Conservation (phyloP, 768 basidiomycete species). For the Boletellus sp. region DNA sequence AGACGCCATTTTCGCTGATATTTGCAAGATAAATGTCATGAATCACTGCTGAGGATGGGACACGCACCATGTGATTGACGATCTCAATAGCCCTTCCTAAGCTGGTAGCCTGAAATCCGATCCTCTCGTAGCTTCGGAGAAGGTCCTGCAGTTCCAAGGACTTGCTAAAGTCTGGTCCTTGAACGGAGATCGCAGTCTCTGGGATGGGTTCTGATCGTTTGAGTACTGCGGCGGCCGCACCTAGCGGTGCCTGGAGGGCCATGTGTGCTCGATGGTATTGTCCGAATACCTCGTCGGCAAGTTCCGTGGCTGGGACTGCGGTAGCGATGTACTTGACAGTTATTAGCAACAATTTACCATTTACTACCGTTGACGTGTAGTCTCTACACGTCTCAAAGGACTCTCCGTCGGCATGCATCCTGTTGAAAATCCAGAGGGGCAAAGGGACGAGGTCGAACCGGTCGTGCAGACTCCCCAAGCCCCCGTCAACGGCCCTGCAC, state of each 20-base stretch:
- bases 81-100: constrained; percentile 85
- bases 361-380: background rate
- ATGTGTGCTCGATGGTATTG: constrained; percentile 2
- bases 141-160: constrained; percentile 62
- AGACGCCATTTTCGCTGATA: constrained; percentile 81
- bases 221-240: constrained; percentile 72
- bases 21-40: background rate
- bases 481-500: constrained; percentile 2
- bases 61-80: constrained; percentile 84
- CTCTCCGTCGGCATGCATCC: constrained; percentile 3
- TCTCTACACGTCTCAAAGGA: constrained; percentile 18
- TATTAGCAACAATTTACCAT: background rate
- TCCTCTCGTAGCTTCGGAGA: constrained; percentile 76
- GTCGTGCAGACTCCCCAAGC: constrained; percentile 7
- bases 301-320: constrained; percentile 19
- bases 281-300: constrained; percentile 27
- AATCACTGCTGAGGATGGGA: background rate
- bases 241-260: constrained; percentile 41
- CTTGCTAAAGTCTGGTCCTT: constrained; percentile 86
- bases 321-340: background rate
- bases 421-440: constrained; percentile 1
- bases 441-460: constrained; percentile 4
- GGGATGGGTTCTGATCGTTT: constrained; percentile 72
- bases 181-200: constrained; percentile 61
- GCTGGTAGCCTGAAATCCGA: constrained; percentile 97